These are phyloP conservation scores for Candida orba DNA, from an alignment of 805 yeast genomes.

Conservation along the genomic window DNA sequence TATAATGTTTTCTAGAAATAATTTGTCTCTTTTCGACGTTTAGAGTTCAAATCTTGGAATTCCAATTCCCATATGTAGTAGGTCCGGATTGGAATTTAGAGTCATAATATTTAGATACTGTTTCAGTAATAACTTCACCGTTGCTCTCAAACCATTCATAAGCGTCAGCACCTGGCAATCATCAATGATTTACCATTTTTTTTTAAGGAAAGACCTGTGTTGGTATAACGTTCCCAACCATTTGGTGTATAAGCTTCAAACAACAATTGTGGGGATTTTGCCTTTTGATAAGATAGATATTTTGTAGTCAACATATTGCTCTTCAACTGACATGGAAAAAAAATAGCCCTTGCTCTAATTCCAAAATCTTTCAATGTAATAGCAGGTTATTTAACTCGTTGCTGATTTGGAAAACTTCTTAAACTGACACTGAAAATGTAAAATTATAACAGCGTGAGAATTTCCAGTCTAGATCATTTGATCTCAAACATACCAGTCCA, in stretches of 20 bases:
- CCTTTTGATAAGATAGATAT: conserved; percentile 90
- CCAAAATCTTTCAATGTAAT: conserved; percentile 60
- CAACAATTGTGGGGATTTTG: conserved; percentile 75
- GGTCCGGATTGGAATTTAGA: no score
- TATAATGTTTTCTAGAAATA: no score
- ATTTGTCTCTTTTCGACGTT: no score
- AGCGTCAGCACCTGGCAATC: conserved; percentile 76
- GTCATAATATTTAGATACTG: conserved; percentile 49
- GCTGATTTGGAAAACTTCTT: no score
- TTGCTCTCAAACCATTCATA: conserved; percentile 87
- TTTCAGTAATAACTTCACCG: conserved; percentile 84
- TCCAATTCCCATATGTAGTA: no score
- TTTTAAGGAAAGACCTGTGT: conserved; percentile 92
- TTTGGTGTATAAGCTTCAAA: conserved; percentile 87
- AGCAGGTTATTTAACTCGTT: no score
- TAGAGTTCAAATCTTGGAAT: no score
- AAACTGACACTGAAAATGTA: no score
- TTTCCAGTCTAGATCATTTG: no score
- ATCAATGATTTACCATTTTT: conserved; percentile 98
- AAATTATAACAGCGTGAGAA: no score
- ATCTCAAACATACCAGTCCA: no score
- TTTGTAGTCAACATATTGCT: conserved; percentile 73
- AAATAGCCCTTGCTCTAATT: conserved; percentile 73
- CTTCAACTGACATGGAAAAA: conserved; percentile 90
- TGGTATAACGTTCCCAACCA: conserved; percentile 94